Evolutionary conservation across 106 monocot species (phyloP), one percentile per base, ranked within the genome.

Genomic region (Acorus gramineus): DNA sequence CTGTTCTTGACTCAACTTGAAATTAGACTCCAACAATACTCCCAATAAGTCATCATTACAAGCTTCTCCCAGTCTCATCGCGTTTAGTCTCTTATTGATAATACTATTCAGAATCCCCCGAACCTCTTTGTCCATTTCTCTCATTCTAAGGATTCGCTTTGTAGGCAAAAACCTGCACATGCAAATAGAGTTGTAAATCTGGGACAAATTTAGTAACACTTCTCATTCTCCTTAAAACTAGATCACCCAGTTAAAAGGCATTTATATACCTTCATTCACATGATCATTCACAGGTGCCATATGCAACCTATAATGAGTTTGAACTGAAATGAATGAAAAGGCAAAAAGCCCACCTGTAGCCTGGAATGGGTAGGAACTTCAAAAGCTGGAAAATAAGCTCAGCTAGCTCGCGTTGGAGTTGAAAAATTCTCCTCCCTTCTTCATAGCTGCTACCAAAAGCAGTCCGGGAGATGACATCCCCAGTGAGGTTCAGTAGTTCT

Each of bases 391-490:
- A 5, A 44, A 76, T 4, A 61, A 67, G 84, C 42, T 66, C 47
- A 14, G 14, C 64, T 69, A 71, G 76, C 66, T 83, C 83, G 11
- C 14, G 3, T 54, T 72, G 79, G 11, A 83, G 69, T 57, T 69
- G 68, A 45, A 79, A 83, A 44, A 79, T 79, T 11, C 67, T 44
- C 62, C 76, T 46, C 10, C 83, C 79, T 57, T 79, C 83, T 62
- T 56, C 64, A 67, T 64, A 79, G 12, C 65, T 79, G 57, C 75
- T 66, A 51, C 83, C 83, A 69, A 83, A 83, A 7, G 76, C 79
- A 9, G 76, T 57, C 48, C 83, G 64, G 3, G 90, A 86, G 28
- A 86, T 86, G 61, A 86, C 85, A 71, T 86, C 90, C 71, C 71
- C 73, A 8, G 86, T 71, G 54, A 86, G 68, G 8, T 76, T 81